Evolutionary conservation across 2,329 filamentous ascomycete species (phyloP).

Genomic region (Hortaea sp.): DNA sequence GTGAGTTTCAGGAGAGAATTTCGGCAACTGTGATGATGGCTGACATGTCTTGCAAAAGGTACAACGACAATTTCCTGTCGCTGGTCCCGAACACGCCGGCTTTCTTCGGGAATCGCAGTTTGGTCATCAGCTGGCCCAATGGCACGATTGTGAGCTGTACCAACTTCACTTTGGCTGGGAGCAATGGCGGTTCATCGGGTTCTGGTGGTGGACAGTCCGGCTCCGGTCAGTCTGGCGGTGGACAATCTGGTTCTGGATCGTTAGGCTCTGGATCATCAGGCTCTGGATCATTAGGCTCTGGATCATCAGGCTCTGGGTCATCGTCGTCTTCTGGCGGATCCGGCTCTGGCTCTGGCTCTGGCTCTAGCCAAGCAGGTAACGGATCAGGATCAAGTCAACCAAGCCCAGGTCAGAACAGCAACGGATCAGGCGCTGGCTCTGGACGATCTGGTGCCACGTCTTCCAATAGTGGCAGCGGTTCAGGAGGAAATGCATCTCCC

Average conservation of each 20-base stretch:
- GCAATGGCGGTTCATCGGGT: conserved; percentile 6
- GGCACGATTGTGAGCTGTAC: conserved; percentile 47
- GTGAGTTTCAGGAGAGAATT: conserved; percentile 14
- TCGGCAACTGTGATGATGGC: not conserved
- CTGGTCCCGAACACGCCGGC: conserved; percentile 30
- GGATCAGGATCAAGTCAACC: not conserved
- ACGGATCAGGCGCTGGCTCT: not conserved
- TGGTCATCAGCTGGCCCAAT: conserved; percentile 46
- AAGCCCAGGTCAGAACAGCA: not conserved
- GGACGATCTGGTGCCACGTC: not conserved
- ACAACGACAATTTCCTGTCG: conserved; percentile 42
- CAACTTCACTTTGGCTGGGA: conserved; percentile 36
- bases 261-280: not conserved
- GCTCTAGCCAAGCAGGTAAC: not conserved
- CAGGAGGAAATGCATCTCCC: not conserved
- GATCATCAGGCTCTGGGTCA: not conserved
- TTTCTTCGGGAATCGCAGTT: conserved; percentile 44
- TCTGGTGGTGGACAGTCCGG: not conserved
- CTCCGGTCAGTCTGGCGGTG: not conserved
- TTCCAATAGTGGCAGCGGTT: not conserved
- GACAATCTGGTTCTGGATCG: not conserved
- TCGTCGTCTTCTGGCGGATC: not conserved
- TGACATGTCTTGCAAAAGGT: conserved; percentile 22
- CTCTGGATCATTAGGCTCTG: no score
- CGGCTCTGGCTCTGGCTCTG: not conserved